Evolutionary conservation across 1,284 basidiomycete genomes (phyloP).

Genomic region (Ceratobasidium sp.): DNA sequence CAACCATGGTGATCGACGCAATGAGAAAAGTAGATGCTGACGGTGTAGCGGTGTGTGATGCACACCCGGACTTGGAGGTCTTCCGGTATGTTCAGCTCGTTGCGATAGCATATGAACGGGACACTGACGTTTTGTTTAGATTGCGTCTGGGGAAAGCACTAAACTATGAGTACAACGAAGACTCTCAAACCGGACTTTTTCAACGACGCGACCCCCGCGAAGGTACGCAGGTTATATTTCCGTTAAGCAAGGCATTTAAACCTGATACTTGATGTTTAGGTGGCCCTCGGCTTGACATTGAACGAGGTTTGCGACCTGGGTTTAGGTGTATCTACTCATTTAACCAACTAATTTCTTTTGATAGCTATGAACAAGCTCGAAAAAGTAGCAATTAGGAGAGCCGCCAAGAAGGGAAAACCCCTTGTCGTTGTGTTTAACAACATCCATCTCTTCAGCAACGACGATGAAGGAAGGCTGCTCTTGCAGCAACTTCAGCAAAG

Average conservation of each 20-base stretch:
- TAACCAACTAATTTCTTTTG: slow-evolving; percentile 8
- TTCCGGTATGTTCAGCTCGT: slow-evolving; percentile 59
- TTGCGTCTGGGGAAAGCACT: slow-evolving; percentile 83
- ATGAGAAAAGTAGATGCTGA: slow-evolving; percentile 82
- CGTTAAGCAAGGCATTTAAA: background rate
- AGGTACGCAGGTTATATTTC: slow-evolving; percentile 60
- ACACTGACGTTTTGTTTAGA: slow-evolving; percentile 56
- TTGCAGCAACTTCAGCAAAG: slow-evolving; percentile 86
- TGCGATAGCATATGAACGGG: background rate
- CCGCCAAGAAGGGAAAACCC: slow-evolving; percentile 70
- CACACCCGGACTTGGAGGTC: slow-evolving; percentile 76
- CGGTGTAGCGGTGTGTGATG: slow-evolving; percentile 66
- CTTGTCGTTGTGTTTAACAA: slow-evolving; percentile 81
- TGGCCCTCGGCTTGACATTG: slow-evolving; percentile 84
- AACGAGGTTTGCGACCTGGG: slow-evolving; percentile 68
- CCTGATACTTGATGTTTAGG: slow-evolving; percentile 55
- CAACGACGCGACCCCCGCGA: slow-evolving; percentile 86
- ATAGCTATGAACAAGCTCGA: slow-evolving; percentile 84
- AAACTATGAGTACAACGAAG: slow-evolving; percentile 84
- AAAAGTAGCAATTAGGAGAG: slow-evolving; percentile 78
- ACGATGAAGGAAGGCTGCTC: slow-evolving; percentile 81
- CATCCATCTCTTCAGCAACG: slow-evolving; percentile 82
- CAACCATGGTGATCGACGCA: slow-evolving; percentile 83
- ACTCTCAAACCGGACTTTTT: slow-evolving; percentile 73
- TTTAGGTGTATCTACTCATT: slow-evolving; percentile 18